Conservation (phyloP, 345 rosid species). For the Gossypium bickii region DNA sequence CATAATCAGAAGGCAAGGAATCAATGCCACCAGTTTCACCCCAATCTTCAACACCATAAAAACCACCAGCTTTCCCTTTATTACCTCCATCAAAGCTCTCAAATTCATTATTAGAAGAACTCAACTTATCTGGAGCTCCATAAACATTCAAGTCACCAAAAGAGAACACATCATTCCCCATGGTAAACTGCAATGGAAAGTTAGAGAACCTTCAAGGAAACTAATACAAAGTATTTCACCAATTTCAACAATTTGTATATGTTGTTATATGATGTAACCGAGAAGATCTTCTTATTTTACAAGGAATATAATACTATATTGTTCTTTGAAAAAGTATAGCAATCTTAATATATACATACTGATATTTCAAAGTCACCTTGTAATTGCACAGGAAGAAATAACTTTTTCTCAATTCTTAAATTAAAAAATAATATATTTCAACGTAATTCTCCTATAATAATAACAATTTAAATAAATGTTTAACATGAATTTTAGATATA, state of each 20-base stretch:
- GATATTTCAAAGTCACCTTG: background rate
- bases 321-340: background rate
- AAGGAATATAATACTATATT: background rate
- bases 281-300: background rate
- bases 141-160: constrained; percentile 8
- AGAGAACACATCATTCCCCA: constrained; percentile 16
- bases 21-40: constrained; percentile 9
- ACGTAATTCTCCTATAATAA: background rate
- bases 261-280: background rate
- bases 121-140: constrained; percentile 19
- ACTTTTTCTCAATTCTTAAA: accelerated
- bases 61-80: background rate
- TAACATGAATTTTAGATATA: background rate
- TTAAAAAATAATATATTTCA: no score
- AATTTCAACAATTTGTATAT: background rate
- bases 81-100: constrained; percentile 1
- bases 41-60: constrained; percentile 20
- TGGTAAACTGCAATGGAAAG: constrained; percentile 11
- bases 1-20: constrained; percentile 19
- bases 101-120: constrained; percentile 17
- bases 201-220: background rate
- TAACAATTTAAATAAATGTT: background rate
- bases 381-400: no score
- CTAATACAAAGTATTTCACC: background rate
- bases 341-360: background rate